Evolutionary conservation across 208 protist genomes (phyloP), one percentile per base, ranked within the genome.

Genomic region (Crithidia brevicula): DNA sequence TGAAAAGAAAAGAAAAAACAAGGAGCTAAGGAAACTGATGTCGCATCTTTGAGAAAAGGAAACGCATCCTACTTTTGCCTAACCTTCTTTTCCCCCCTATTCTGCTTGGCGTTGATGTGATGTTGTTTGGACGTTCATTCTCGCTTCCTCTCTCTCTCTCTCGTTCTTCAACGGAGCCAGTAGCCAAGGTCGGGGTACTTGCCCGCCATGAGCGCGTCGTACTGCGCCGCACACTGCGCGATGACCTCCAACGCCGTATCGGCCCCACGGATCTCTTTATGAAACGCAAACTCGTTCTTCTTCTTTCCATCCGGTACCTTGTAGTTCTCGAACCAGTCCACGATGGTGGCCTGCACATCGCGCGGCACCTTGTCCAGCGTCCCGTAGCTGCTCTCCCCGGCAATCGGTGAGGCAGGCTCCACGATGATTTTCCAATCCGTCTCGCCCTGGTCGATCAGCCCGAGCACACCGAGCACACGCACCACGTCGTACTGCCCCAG

Each of bases 381-480:
- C 0, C 73, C 66, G 77, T 86, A 92, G 34, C 63, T 60, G 9
- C n/a, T n/a, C n/a, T 81, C 74, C 3, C 60, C 77, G 4, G 25
- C 31, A 0, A 18, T 67, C 15, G 66, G 42, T 11, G 71, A 45
- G 23, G 82, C 62, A 9, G 72, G 45, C 72, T 90, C 83, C 1
- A 79, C 77, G 20, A 96, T 80, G 36, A 98, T 80, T 64, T 98
- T 98, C 93, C 93, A 98, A 71, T 98, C 95, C 30, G 91, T 93
- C 75, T 98, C 92, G 13, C 90, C 94, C 49, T 96, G 52, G 62
- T 98, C 95, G 59, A 98, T 95, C 22, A 98, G 79, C 3, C 78
- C 92, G 9, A 97, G 52, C 22, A 93, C 74, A 33, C 95, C 95
- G 8, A 98, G 82, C 47, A 97, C 82, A 28, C 89, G 93, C 34